Percentiles rank a stretch among this genome's conserved stretches.
Evolutionary conservation across 2,329 filamentous ascomycete species (phyloP).

Genomic region (Trichoderma breve): DNA sequence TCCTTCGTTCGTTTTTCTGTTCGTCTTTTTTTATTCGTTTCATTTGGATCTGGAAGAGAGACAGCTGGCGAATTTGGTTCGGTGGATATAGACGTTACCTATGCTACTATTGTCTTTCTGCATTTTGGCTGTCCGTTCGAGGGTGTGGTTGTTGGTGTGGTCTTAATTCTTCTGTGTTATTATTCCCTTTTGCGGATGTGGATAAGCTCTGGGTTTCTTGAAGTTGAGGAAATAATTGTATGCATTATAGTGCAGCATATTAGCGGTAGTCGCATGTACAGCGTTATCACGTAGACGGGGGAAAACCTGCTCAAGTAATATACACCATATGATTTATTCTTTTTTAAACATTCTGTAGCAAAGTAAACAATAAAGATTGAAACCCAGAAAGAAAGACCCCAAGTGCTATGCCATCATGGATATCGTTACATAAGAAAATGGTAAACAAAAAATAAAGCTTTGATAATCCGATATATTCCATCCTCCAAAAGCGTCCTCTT

Average conservation of each 20-base stretch:
- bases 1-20: not conserved
- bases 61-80: not conserved
- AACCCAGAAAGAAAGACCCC: not conserved
- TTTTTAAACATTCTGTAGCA: not conserved
- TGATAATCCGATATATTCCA: not conserved
- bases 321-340: not conserved
- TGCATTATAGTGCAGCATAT: not conserved
- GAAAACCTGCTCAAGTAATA: not conserved
- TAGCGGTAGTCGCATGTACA: not conserved
- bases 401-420: slow-evolving; percentile 14
- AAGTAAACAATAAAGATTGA: not conserved
- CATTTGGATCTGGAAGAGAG: not conserved
- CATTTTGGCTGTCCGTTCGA: not conserved
- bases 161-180: not conserved
- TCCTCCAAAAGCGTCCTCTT: not conserved
- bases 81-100: not conserved
- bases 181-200: not conserved
- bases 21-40: not conserved
- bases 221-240: not conserved
- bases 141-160: not conserved
- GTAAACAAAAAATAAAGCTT: not conserved
- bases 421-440: slow-evolving; percentile 4
- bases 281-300: not conserved
- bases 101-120: not conserved
- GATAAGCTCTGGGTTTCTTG: not conserved